Base-by-base conservation (phyloP, 139 green algal genomes). In the Asterochloris sp. region DNA sequence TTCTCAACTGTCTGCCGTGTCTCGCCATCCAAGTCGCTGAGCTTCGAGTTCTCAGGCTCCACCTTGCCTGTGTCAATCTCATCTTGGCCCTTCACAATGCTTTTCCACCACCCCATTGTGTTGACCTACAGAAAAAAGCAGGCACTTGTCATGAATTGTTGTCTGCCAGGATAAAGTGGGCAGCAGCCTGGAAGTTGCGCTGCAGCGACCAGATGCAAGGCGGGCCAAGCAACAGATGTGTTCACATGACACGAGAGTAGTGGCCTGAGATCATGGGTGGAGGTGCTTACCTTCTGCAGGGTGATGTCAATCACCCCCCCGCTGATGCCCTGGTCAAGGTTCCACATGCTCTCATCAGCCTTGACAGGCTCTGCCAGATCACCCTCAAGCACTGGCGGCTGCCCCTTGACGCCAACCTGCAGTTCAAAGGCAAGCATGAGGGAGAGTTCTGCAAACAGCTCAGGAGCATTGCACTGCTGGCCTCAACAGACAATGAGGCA, bases 1-100 rank as follows among this genome's bases (percentile, higher is more conserved):
- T 98, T 98, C 87, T 98, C 95, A 74, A 98, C 95, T 0, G 95
- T 98, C 28, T 91, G 83, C 10, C 97, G 86, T 63, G 96, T 99
- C 80, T 99, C 96, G 1, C 87, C 82, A 81, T 99, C 97, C 71
- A 99, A 88, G 81, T 99, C 97, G 13, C 26, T 71, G 60, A 99
- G 90, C 89, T 98, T 98, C 89, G 85, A 94, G 85, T 95, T 97
- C 85, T 99, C 97, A 0, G 97, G 97, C 87, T 98, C 93, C 54
- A 83, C 91, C 85, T 95, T 96, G 80, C 96, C 91, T 14, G 89
- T 94, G 88, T 99, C 90, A 79, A 99, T 98, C 66, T 91, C 89
- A 14, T 91, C 89, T 66, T 98, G 89, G 14, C 94, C 92, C 68
- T 93, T 89, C 68, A 97, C 24, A n/a, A 98, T 89, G 17, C 28